phyloP scores from a whole-genome alignment of 495 filamentous ascomycete genomes.

The Xylaria acuta region DNA sequence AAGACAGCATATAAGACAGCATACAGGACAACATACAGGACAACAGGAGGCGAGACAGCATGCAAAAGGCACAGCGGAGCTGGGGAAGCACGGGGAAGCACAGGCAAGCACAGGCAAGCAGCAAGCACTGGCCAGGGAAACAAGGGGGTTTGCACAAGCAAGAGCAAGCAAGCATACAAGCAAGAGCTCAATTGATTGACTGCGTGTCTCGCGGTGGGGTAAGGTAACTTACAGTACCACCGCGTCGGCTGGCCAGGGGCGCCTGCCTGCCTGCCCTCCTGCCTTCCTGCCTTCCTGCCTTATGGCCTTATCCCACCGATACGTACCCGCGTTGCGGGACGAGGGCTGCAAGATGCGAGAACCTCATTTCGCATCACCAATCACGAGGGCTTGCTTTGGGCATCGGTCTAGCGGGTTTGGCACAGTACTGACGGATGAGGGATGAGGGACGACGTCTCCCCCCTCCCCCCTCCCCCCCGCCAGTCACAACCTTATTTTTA shows the following conservation, averaged over 20 bases:
- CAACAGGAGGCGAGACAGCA: neutral
- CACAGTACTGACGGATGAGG: neutral
- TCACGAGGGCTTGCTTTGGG: neutral
- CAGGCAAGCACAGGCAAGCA: neutral
- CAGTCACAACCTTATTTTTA: neutral
- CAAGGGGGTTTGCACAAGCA: neutral
- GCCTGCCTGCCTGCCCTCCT: too few species aligned
- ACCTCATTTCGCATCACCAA: slow-evolving; percentile 11
- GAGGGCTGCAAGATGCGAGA: neutral
- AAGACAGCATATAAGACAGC: neutral
- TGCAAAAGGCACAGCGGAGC: neutral
- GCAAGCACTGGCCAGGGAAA: neutral
- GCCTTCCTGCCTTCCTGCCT: too few species aligned
- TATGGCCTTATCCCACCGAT: too few species aligned
- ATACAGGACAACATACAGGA: neutral
- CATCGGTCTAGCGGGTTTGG: neutral
- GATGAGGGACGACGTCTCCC: neutral
- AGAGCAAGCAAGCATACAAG: too few species aligned
- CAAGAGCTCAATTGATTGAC: neutral
- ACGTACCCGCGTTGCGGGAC: neutral
- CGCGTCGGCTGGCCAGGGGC: neutral
- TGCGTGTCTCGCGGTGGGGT: neutral
- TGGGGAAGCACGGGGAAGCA: neutral
- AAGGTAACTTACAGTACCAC: neutral
- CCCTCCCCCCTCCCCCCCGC: neutral